phyloP scores from a whole-genome alignment of 495 filamentous ascomycete species.

The Xylaria flabelliformis region DNA sequence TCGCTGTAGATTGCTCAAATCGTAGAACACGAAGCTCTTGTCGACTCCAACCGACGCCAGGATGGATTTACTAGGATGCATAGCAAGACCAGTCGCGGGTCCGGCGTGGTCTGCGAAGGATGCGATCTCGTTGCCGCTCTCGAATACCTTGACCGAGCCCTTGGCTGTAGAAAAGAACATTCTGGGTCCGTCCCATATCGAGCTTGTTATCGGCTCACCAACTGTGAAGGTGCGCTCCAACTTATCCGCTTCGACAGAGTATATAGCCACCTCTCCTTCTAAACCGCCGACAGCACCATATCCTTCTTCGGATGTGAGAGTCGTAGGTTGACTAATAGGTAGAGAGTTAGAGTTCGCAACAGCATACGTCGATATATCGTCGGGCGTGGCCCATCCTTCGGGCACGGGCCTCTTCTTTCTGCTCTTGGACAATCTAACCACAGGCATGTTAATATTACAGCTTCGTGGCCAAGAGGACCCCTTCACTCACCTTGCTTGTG shows the following conservation, averaged over 20 bases:
- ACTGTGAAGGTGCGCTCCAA: conserved; percentile 70
- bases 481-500: conserved; percentile 72
- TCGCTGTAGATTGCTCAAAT: conserved; percentile 68
- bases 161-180: conserved; percentile 73
- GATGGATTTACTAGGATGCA: conserved; percentile 86
- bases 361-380: conserved; percentile 72
- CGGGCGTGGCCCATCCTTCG: conserved; percentile 79
- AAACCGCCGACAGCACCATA: conserved; percentile 80
- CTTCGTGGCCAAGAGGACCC: not conserved
- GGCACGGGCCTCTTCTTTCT: conserved; percentile 89
- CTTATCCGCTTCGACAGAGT: conserved; percentile 74
- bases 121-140: conserved; percentile 67
- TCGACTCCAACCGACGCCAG: conserved; percentile 88
- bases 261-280: conserved; percentile 79
- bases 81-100: conserved; percentile 72
- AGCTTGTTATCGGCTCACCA: conserved; percentile 75
- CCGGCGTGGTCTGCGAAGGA: conserved; percentile 81
- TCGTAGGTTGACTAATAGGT: conserved; percentile 63
- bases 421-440: conserved; percentile 74
- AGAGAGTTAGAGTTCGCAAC: conserved; percentile 68
- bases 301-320: conserved; percentile 73
- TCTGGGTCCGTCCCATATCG: conserved; percentile 76
- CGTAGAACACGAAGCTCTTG: conserved; percentile 93
- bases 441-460: conserved; percentile 25
- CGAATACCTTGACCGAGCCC: conserved; percentile 80